Evolutionary conservation across 257 asterid species (phyloP).

Genomic region (Forsythia viridissima): DNA sequence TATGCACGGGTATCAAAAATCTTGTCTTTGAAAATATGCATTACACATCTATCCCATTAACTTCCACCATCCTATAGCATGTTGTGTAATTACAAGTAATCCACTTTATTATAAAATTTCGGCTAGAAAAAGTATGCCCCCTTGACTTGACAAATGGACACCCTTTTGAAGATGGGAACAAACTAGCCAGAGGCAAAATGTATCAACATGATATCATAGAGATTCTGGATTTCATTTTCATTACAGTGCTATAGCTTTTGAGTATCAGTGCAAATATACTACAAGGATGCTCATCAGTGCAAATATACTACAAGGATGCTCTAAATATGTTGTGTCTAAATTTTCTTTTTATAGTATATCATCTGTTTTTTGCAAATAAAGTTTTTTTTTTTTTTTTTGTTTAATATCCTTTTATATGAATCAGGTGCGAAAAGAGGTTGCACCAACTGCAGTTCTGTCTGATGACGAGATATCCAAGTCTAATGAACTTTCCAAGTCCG

Average conservation of each 20-base stretch:
- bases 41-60: not conserved
- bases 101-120: not conserved
- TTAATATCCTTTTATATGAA: constrained; percentile 3
- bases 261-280: no score
- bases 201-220: not conserved
- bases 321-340: not conserved
- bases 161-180: constrained; percentile 1
- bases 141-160: not conserved
- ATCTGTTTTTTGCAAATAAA: not conserved
- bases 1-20: not conserved
- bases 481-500: not conserved
- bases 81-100: not conserved
- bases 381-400: not conserved
- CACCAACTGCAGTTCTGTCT: not conserved
- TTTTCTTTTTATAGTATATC: not conserved
- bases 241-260: no score
- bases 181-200: not conserved
- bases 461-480: constrained; percentile 12
- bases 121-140: not conserved
- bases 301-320: not conserved
- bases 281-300: not conserved
- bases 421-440: constrained; percentile 29
- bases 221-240: not conserved
- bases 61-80: not conserved
- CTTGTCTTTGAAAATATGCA: not conserved